Percentiles rank a stretch among this genome's conserved stretches.
phyloP scores from a whole-genome alignment of 2,329 filamentous ascomycete genomes.

The Chaetomiaceae sp. region DNA sequence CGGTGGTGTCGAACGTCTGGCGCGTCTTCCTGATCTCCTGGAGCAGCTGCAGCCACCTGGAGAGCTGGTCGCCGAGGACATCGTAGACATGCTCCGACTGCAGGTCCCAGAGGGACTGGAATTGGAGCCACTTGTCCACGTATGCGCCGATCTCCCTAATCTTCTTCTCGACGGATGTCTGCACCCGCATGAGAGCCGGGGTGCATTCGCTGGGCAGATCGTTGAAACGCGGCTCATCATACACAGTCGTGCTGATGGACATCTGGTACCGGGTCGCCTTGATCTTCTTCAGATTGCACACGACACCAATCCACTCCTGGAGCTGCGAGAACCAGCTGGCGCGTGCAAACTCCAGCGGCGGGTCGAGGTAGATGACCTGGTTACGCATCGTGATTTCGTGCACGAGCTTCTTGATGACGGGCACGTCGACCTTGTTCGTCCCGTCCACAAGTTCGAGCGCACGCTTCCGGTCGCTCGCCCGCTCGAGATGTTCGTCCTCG shows the following conservation, averaged over 20 bases:
- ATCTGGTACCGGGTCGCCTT: constrained; percentile 95
- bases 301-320: constrained; percentile 86
- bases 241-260: constrained; percentile 64
- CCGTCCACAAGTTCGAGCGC: constrained; percentile 43
- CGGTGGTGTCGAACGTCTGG: constrained; percentile 94
- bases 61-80: constrained; percentile 82
- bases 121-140: constrained; percentile 97
- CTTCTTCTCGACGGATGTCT: constrained; percentile 78
- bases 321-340: constrained; percentile 92
- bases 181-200: constrained; percentile 72
- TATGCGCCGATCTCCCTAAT: constrained; percentile 75
- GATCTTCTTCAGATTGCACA: constrained; percentile 89
- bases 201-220: constrained; percentile 82
- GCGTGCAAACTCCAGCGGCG: constrained; percentile 83
- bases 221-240: constrained; percentile 69
- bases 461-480: constrained; percentile 46
- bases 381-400: constrained; percentile 98
- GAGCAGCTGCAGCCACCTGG: constrained; percentile 90
- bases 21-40: constrained; percentile 95
- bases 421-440: constrained; percentile 48
- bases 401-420: constrained; percentile 67
- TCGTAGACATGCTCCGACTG: constrained; percentile 95
- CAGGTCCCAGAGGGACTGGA: constrained; percentile 96
- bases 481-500: constrained; percentile 51
- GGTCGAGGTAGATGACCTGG: constrained; percentile 94